These are phyloP conservation scores for Chalara sp. DNA, from an alignment of 2,329 filamentous ascomycete species.

Conservation along the genomic window DNA sequence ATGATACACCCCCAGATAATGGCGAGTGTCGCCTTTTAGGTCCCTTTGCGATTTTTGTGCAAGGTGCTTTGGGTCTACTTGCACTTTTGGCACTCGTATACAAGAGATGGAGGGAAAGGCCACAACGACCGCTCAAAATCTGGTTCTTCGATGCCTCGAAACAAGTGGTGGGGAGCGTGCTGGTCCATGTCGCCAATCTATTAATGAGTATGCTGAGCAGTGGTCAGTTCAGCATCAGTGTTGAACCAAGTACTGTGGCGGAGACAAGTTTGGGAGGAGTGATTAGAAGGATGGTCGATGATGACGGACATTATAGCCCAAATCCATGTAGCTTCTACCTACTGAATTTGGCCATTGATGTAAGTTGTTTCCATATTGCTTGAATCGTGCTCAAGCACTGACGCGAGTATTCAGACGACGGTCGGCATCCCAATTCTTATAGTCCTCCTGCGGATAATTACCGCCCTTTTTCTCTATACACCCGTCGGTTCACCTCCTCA, in stretches of 20 bases:
- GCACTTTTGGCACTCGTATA: constrained; percentile 83
- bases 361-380: constrained; percentile 42
- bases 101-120: constrained; percentile 88
- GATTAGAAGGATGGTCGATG: constrained; percentile 29
- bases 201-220: constrained; percentile 95
- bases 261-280: constrained; percentile 22
- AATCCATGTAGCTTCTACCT: constrained; percentile 98
- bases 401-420: constrained; percentile 60
- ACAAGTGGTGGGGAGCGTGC: constrained; percentile 87
- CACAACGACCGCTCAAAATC: constrained; percentile 87
- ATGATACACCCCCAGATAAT: constrained; percentile 29
- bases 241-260: constrained; percentile 35
- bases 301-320: constrained; percentile 56
- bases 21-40: constrained; percentile 85
- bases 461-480: constrained; percentile 64
- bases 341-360: constrained; percentile 89
- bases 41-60: constrained; percentile 84
- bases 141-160: constrained; percentile 98
- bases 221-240: constrained; percentile 66
- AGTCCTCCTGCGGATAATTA: constrained; percentile 72
- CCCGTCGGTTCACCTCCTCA: constrained; percentile 73
- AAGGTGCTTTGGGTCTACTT: constrained; percentile 75
- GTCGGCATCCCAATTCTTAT: constrained; percentile 94
- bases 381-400: background rate
- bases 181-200: constrained; percentile 88